These are phyloP conservation scores for Calvatia gigantea DNA, from an alignment of 768 basidiomycete species.

Conservation along the genomic window DNA sequence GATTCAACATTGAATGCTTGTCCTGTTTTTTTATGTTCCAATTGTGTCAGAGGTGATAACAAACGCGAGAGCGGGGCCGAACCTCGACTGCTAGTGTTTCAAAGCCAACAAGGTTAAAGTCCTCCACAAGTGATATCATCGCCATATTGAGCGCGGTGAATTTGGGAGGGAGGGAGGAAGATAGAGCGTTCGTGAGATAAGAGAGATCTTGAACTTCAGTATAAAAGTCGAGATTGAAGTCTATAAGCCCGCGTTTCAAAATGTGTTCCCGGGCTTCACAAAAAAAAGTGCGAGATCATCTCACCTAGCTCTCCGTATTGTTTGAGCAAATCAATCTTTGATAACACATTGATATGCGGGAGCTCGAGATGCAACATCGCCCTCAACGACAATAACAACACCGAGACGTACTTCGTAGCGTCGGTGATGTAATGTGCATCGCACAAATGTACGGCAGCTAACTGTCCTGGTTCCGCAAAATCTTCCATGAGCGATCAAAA, in stretches of 20 bases:
- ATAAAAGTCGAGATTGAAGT: constrained; percentile 97
- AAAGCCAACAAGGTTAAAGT: constrained; percentile 89
- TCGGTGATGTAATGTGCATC: constrained; percentile 98
- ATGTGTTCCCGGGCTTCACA: not conserved
- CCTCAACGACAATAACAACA: constrained; percentile 85
- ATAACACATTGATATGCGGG: constrained; percentile 97
- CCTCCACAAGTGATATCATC: constrained; percentile 90
- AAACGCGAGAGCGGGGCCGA: constrained; percentile 2
- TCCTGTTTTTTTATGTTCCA: constrained; percentile 48
- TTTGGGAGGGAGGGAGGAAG: constrained; percentile 54
- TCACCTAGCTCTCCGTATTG: constrained; percentile 90
- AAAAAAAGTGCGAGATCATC: constrained; percentile 18
- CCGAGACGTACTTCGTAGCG: constrained; percentile 90
- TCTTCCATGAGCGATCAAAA: not conserved
- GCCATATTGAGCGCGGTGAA: constrained; percentile 83
- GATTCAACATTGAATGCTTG: constrained; percentile 90
- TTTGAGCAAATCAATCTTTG: constrained; percentile 89
- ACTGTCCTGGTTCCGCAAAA: constrained; percentile 40
- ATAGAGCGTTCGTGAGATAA: constrained; percentile 76
- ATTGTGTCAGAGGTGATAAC: not conserved
- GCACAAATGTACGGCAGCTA: constrained; percentile 92
- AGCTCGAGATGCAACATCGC: constrained; percentile 98
- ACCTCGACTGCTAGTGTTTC: constrained; percentile 97
- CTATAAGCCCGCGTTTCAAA: constrained; percentile 34
- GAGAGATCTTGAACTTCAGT: constrained; percentile 97